Evolutionary conservation across 1,284 basidiomycete genomes (phyloP).

Genomic region (Apiotrichum sp.): DNA sequence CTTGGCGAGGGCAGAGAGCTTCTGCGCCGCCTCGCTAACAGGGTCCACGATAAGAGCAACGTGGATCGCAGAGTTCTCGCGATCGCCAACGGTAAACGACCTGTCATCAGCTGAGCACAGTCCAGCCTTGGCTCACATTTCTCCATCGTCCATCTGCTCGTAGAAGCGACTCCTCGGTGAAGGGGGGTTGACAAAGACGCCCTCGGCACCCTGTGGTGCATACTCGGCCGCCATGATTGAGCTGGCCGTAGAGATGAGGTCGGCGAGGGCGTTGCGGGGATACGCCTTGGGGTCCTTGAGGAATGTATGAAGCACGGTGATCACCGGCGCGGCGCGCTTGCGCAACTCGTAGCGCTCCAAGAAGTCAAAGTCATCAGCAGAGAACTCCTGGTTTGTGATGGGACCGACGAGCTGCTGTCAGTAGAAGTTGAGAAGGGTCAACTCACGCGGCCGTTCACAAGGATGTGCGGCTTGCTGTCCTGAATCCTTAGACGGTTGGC

Average conservation of each 20-base stretch:
- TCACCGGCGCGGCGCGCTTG: slow-evolving; percentile 62
- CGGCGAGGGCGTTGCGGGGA: slow-evolving; percentile 54
- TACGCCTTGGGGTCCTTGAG: slow-evolving; percentile 47
- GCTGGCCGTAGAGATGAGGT: slow-evolving; percentile 59
- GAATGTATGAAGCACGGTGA: slow-evolving; percentile 58
- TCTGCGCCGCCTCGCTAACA: slow-evolving; percentile 73
- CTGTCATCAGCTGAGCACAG: slow-evolving; percentile 45
- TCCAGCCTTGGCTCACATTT: slow-evolving; percentile 54
- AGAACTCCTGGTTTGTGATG: slow-evolving; percentile 55
- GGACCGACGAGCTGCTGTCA: slow-evolving; percentile 59
- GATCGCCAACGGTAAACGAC: slow-evolving; percentile 64
- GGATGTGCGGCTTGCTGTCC: slow-evolving; percentile 57
- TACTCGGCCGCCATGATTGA: slow-evolving; percentile 62
- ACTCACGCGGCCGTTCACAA: slow-evolving; percentile 74
- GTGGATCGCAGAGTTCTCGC: slow-evolving; percentile 61
- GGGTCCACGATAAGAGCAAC: slow-evolving; percentile 77
- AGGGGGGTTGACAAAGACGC: slow-evolving; percentile 60
- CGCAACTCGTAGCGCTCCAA: slow-evolving; percentile 66
- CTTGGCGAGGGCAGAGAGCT: slow-evolving; percentile 70
- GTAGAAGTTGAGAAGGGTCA: background rate
- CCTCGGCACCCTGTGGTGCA: slow-evolving; percentile 62
- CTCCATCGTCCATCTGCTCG: slow-evolving; percentile 54
- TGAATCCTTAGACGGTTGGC: slow-evolving; percentile 51
- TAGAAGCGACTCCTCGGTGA: slow-evolving; percentile 55
- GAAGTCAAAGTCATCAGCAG: slow-evolving; percentile 59